Percentiles rank a stretch among this genome's conserved stretches.
Conservation (phyloP, 192 early-diverging fungal genomes). For the Ramicandelaber brevisporus region DNA sequence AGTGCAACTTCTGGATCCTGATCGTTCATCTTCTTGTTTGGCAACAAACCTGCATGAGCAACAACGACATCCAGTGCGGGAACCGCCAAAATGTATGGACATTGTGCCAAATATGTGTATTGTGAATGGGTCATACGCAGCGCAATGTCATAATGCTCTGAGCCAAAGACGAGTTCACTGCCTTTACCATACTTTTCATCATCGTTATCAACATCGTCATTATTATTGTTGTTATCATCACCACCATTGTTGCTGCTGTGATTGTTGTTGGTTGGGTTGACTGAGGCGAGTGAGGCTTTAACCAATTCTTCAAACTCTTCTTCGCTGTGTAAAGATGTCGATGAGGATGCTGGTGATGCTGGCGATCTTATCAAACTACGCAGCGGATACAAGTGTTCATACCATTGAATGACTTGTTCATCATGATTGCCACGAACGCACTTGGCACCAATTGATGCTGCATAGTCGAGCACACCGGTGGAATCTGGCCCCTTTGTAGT, state of each 20-base stretch:
- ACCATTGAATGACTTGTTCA: constrained; percentile 33
- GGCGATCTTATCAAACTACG: neutral
- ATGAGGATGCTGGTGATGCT: neutral
- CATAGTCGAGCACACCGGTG: constrained; percentile 22
- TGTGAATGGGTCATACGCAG: constrained; percentile 12
- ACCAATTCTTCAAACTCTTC: constrained; percentile 3
- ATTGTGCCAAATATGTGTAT: constrained; percentile 20
- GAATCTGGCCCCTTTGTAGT: constrained; percentile 35
- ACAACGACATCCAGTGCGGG: constrained; percentile 16
- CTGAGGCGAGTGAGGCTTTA: no score
- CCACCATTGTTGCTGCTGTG: constrained; percentile 3
- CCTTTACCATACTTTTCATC: neutral
- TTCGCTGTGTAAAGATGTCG: no score
- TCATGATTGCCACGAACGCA: constrained; percentile 54
- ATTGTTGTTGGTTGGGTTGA: no score
- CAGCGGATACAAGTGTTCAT: constrained; percentile 18
- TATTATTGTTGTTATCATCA: neutral
- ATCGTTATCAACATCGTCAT: no score
- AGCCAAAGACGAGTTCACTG: neutral
- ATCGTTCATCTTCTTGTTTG: constrained; percentile 10
- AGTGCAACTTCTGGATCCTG: constrained; percentile 30
- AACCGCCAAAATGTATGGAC: constrained; percentile 25
- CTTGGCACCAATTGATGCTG: constrained; percentile 15
- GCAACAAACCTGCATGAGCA: constrained; percentile 43
- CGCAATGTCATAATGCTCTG: constrained; percentile 13